These are phyloP conservation scores for Phytomonas francai DNA, from an alignment of 208 protist species.

Conservation along the genomic window DNA sequence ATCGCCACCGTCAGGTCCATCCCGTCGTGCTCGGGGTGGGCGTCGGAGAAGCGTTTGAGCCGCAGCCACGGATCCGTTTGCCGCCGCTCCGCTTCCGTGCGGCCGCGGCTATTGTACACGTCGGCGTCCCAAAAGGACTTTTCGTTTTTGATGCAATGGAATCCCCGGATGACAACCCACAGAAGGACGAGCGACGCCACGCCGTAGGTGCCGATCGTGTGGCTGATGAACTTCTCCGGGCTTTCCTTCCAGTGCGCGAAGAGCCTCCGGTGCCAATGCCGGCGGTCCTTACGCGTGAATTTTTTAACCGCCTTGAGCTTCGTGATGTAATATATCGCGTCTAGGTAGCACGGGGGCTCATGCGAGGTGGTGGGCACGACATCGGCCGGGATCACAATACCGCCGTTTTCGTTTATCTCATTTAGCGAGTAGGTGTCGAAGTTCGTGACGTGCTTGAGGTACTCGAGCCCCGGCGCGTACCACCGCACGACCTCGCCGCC, in stretches of 20 bases:
- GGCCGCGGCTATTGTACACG: slow-evolving; percentile 42
- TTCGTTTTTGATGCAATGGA: slow-evolving; percentile 81
- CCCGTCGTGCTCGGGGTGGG: slow-evolving; percentile 78
- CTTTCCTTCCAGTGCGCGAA: slow-evolving; percentile 80
- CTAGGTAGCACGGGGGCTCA: slow-evolving; percentile 58
- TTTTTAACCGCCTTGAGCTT: slow-evolving; percentile 57
- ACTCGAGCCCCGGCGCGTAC: slow-evolving; percentile 66
- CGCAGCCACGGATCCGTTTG: slow-evolving; percentile 47
- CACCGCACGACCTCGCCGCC: slow-evolving; percentile 79
- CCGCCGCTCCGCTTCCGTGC: slow-evolving; percentile 54
- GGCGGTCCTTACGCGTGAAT: slow-evolving; percentile 80
- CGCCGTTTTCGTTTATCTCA: slow-evolving; percentile 86
- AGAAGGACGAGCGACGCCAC: slow-evolving; percentile 39
- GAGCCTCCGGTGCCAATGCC: slow-evolving; percentile 65
- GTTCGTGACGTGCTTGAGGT: slow-evolving; percentile 81
- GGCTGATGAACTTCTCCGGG: slow-evolving; percentile 71
- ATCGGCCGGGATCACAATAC: slow-evolving; percentile 69
- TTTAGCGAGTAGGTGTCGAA: slow-evolving; percentile 82
- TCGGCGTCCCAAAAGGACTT: slow-evolving; percentile 85
- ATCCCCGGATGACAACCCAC: slow-evolving; percentile 66
- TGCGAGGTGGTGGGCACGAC: slow-evolving; percentile 63
- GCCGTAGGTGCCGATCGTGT: slow-evolving; percentile 61
- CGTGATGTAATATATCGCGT: slow-evolving; percentile 73
- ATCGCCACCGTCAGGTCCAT: slow-evolving; percentile 57
- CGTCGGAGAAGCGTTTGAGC: slow-evolving; percentile 79